Evolutionary conservation across 2,329 filamentous ascomycete genomes (phyloP).

Genomic region (Diaporthe aspalathi): DNA sequence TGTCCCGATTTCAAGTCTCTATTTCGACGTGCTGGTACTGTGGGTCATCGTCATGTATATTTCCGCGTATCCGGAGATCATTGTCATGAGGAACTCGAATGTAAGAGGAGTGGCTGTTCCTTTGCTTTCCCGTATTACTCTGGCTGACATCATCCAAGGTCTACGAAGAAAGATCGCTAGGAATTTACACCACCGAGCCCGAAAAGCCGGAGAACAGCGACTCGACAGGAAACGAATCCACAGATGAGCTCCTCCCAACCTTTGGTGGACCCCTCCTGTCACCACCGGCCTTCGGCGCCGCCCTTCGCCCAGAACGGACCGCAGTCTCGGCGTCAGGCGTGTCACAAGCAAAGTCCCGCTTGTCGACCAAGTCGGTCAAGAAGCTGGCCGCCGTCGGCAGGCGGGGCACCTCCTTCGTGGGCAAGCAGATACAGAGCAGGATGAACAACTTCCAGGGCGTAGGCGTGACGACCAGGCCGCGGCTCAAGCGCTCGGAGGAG

Average conservation of each 20-base stretch:
- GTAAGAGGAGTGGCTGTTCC: conserved; percentile 43
- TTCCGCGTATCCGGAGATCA: conserved; percentile 57
- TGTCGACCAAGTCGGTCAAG: conserved; percentile 38
- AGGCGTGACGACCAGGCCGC: conserved; percentile 37
- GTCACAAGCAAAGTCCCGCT: conserved; percentile 36
- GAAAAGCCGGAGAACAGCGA: conserved; percentile 9
- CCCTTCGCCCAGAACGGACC: conserved; percentile 4
- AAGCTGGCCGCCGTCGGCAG: conserved; percentile 38
- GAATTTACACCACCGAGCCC: conserved; percentile 51
- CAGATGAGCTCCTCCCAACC: conserved; percentile 25
- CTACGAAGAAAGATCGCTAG: conserved; percentile 67
- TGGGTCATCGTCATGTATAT: conserved; percentile 63
- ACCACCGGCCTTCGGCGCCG: background rate
- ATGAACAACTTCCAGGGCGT: conserved; percentile 44
- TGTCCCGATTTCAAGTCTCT: conserved; percentile 58
- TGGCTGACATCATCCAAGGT: conserved; percentile 45
- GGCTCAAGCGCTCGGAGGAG: conserved; percentile 30
- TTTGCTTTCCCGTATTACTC: background rate
- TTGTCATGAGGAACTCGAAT: conserved; percentile 64
- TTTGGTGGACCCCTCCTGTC: conserved; percentile 15
- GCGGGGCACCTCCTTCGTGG: conserved; percentile 46
- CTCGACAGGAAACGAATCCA: background rate
- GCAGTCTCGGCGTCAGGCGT: conserved; percentile 34
- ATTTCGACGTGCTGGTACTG: conserved; percentile 54
- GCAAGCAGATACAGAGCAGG: conserved; percentile 45